These are phyloP conservation scores for Blastocystis sp. DNA, from an alignment of 352 stramenopile genomes.

Conservation along the genomic window DNA sequence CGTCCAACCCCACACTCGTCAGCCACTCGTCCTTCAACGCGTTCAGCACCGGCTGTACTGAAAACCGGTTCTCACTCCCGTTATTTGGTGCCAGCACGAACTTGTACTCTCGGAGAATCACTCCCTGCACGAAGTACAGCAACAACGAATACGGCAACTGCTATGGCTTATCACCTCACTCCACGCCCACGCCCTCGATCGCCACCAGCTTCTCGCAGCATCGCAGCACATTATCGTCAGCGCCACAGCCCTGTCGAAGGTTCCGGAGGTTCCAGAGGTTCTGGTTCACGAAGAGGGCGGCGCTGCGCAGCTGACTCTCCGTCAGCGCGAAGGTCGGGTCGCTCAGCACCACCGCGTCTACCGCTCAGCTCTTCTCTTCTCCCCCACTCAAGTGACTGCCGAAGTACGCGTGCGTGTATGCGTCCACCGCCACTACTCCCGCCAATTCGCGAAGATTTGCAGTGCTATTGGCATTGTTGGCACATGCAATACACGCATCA, in stretches of 20 bases:
- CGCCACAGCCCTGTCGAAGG: too few relatives aligned
- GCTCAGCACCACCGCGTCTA: background rate
- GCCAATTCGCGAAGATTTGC: background rate
- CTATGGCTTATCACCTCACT: background rate
- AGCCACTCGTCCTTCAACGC: background rate
- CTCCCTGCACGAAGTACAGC: background rate
- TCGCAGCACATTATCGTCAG: background rate
- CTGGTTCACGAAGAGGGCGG: too few relatives aligned
- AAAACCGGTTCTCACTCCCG: background rate
- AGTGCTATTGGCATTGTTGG: background rate
- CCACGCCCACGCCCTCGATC: conserved; percentile 5
- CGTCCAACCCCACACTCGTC: background rate
- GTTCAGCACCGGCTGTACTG: background rate
- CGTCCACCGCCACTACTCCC: background rate
- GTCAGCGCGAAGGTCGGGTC: background rate
- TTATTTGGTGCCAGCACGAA: background rate
- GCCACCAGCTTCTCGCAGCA: background rate
- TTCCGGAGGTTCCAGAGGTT: too few relatives aligned
- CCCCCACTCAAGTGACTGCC: background rate
- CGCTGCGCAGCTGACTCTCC: background rate
- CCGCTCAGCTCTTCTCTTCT: too few relatives aligned
- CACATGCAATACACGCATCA: background rate
- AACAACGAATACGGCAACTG: background rate
- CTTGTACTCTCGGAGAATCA: background rate
- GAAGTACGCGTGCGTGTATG: background rate